A percentile compares a stretch with the other conserved stretches of the same genome.
Evolutionary conservation across 1,139 yeast genomes (phyloP).

Genomic region (Taphrina wiesneri): DNA sequence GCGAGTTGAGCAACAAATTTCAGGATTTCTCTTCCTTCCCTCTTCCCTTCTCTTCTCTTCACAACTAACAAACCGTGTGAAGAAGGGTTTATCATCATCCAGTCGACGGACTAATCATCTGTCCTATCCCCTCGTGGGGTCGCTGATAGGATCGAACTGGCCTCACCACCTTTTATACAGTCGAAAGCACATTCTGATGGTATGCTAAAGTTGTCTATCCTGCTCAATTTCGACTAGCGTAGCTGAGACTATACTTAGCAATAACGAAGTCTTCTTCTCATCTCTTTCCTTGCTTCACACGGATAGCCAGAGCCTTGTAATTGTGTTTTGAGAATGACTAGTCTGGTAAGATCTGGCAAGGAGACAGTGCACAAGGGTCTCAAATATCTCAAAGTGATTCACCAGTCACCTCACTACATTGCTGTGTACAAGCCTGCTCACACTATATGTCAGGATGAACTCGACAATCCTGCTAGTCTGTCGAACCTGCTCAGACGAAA

Average conservation of each 20-base stretch:
- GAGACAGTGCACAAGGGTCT: not conserved
- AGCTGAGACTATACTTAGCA: constrained; percentile 14
- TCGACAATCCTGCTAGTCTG: constrained; percentile 7
- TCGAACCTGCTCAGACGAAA: not conserved
- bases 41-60: not conserved
- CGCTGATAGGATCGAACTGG: constrained; percentile 27
- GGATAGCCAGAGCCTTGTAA: not conserved
- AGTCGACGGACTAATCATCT: constrained; percentile 31
- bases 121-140: constrained; percentile 17
- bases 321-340: not conserved
- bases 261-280: not conserved
- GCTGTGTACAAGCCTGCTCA: constrained; percentile 23
- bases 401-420: constrained; percentile 9
- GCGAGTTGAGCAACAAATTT: not conserved
- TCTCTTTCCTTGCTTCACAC: not conserved
- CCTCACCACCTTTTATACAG: constrained; percentile 31
- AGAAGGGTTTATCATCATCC: constrained; percentile 21
- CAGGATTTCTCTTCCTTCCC: not conserved
- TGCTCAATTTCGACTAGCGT: not conserved
- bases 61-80: constrained; percentile 20
- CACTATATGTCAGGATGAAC: constrained; percentile 30
- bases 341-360: not conserved
- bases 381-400: constrained; percentile 1
- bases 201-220: constrained; percentile 13
- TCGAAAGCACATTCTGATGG: constrained; percentile 25